Conservation (phyloP, 768 basidiomycete genomes). For the Hortiboletus flavorubellus region DNA sequence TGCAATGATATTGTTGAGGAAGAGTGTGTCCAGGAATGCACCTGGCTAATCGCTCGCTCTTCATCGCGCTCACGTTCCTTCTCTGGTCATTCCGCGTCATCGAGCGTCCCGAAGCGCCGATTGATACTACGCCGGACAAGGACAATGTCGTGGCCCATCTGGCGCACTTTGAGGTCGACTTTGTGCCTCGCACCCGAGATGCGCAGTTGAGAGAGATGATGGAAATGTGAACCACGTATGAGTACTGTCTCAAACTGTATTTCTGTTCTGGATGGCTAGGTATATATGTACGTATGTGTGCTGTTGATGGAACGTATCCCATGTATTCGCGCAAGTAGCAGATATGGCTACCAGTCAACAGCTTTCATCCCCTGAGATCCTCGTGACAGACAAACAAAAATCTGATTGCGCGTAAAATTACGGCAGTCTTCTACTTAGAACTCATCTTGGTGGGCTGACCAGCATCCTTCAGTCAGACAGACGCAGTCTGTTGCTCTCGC, state of each 20-base stretch:
- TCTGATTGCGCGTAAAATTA: too few relatives aligned
- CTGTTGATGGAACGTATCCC: background rate
- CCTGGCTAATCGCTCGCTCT: conserved; percentile 50
- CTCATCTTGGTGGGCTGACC: too few relatives aligned
- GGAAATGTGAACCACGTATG: background rate
- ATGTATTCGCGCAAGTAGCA: too few relatives aligned
- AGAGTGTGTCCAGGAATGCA: conserved; percentile 63
- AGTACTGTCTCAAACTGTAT: background rate
- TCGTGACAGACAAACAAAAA: too few relatives aligned
- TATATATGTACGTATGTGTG: background rate
- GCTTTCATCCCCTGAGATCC: too few relatives aligned
- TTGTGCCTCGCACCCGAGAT: conserved; percentile 42
- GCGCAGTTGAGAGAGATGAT: conserved; percentile 16
- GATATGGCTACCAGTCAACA: too few relatives aligned
- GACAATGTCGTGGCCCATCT: conserved; percentile 58
- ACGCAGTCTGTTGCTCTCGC: too few relatives aligned
- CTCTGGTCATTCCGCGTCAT: conserved; percentile 60
- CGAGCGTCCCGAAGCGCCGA: conserved; percentile 44
- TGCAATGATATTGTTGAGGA: background rate
- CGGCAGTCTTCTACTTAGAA: too few relatives aligned
- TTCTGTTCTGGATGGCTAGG: too few relatives aligned
- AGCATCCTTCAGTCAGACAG: too few relatives aligned
- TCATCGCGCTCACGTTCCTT: conserved; percentile 55
- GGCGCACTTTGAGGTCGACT: conserved; percentile 50
- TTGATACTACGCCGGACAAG: conserved; percentile 51